Percentiles rank a stretch among this genome's conserved stretches.
These are phyloP conservation scores for Entonaema liquescens DNA, from an alignment of 495 filamentous ascomycete species.

Conservation along the genomic window DNA sequence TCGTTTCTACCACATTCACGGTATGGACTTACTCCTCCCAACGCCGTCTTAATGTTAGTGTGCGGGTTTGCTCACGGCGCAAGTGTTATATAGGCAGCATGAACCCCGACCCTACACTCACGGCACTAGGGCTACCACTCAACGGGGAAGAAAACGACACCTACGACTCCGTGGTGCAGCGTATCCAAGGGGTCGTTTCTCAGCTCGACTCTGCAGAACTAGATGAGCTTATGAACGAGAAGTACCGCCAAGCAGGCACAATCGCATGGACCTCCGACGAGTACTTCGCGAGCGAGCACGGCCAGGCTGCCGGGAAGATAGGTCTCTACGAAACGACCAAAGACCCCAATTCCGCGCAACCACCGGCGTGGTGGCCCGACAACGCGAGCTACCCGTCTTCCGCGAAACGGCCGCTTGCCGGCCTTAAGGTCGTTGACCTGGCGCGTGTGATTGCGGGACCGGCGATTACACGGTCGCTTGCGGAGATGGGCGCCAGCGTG, in stretches of 20 bases:
- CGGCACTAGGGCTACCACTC: neutral
- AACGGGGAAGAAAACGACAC: neutral
- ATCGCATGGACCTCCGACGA: neutral
- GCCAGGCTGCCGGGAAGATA: slow-evolving; percentile 1
- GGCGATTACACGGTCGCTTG: slow-evolving; percentile 57
- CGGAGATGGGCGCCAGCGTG: slow-evolving; percentile 67
- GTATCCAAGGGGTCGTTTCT: neutral
- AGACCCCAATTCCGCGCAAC: slow-evolving; percentile 40
- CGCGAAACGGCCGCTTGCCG: slow-evolving; percentile 57
- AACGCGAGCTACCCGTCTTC: slow-evolving; percentile 47
- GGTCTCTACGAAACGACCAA: slow-evolving; percentile 57
- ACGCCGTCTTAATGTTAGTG: neutral
- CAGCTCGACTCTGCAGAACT: neutral
- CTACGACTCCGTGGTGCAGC: neutral
- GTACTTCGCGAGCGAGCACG: neutral
- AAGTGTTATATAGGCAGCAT: neutral
- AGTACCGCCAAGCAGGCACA: neutral
- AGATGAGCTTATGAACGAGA: neutral
- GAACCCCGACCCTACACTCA: neutral
- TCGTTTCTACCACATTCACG: slow-evolving; percentile 60
- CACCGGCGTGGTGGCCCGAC: slow-evolving; percentile 39
- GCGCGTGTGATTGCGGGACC: slow-evolving; percentile 68
- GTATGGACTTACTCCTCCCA: slow-evolving; percentile 31
- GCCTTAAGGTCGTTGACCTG: slow-evolving; percentile 66
- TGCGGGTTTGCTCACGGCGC: neutral